These are phyloP conservation scores for Knufia petricola DNA, from an alignment of 2,329 filamentous ascomycete species.

Conservation along the genomic window DNA sequence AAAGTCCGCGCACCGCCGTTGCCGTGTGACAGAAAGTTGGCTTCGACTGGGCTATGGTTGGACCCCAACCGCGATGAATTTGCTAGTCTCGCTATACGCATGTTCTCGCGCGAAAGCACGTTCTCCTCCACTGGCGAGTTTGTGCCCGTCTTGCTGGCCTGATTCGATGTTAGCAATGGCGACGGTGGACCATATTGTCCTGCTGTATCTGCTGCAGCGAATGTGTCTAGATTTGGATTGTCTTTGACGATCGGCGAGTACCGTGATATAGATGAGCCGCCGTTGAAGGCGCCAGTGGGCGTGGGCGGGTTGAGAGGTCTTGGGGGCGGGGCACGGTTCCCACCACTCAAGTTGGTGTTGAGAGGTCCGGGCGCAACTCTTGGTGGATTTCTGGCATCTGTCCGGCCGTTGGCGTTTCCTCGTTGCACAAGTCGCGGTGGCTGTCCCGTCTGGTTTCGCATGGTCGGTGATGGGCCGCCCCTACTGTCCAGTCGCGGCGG, in stretches of 20 bases:
- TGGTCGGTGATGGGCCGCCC: constrained; percentile 17
- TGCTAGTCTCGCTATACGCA: constrained; percentile 20
- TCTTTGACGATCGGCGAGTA: constrained; percentile 23
- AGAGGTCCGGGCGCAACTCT: neutral
- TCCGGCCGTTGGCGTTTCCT: neutral
- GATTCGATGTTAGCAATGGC: constrained; percentile 14
- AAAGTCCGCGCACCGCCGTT: neutral
- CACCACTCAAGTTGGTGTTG: constrained; percentile 14
- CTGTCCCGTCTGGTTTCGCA: neutral
- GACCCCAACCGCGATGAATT: constrained; percentile 18
- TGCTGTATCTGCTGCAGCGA: neutral
- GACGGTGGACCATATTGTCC: constrained; percentile 11
- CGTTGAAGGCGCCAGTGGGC: constrained; percentile 20
- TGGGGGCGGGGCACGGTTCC: constrained; percentile 18
- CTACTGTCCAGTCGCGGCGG: neutral
- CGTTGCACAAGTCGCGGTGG: neutral
- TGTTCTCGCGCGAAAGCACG: constrained; percentile 18
- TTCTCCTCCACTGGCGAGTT: constrained; percentile 8
- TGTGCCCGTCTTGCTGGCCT: neutral
- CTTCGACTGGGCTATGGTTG: constrained; percentile 7
- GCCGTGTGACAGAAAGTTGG: neutral
- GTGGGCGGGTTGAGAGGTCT: constrained; percentile 16
- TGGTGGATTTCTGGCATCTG: neutral
- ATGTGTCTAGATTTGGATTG: constrained; percentile 9
- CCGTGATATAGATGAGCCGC: constrained; percentile 21